Percentiles rank a stretch among this genome's conserved stretches.
phyloP scores from a whole-genome alignment of 2,329 filamentous ascomycete species.

The Fusarium sp. region DNA sequence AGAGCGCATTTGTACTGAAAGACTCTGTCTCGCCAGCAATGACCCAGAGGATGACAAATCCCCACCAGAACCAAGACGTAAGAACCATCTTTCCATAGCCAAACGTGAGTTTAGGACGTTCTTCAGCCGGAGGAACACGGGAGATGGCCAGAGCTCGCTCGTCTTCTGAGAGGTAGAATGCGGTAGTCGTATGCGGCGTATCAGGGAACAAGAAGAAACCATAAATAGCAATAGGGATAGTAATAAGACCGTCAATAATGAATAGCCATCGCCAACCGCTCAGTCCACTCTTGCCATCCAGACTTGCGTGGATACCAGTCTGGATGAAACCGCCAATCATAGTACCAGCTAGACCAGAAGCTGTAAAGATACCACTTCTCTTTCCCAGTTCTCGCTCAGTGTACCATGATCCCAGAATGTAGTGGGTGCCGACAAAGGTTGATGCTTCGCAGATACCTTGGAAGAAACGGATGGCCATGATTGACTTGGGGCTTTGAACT shows the following conservation, averaged over 20 bases:
- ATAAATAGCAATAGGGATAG: conserved; percentile 50
- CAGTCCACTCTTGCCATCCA: conserved; percentile 62
- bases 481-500: conserved; percentile 50
- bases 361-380: conserved; percentile 71
- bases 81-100: conserved; percentile 66
- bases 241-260: conserved; percentile 72
- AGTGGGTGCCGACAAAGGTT: conserved; percentile 56
- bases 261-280: conserved; percentile 77
- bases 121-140: conserved; percentile 53
- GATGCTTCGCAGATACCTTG: conserved; percentile 54
- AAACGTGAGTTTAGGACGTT: conserved; percentile 59
- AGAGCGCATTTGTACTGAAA: conserved; percentile 72
- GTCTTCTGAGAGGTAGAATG: conserved; percentile 57
- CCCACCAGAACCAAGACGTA: conserved; percentile 72
- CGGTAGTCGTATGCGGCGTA: conserved; percentile 59
- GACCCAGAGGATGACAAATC: conserved; percentile 74
- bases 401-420: conserved; percentile 66
- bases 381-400: conserved; percentile 70
- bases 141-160: conserved; percentile 57
- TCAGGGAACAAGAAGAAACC: conserved; percentile 53
- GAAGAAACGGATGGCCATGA: conserved; percentile 55
- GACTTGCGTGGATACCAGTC: conserved; percentile 66
- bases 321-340: conserved; percentile 65
- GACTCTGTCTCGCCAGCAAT: conserved; percentile 78
- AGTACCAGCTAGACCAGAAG: conserved; percentile 68